A percentile compares a stretch with the other conserved stretches of the same genome.
Evolutionary conservation across 495 filamentous ascomycete genomes (phyloP).

Genomic region (Tuber brumale): DNA sequence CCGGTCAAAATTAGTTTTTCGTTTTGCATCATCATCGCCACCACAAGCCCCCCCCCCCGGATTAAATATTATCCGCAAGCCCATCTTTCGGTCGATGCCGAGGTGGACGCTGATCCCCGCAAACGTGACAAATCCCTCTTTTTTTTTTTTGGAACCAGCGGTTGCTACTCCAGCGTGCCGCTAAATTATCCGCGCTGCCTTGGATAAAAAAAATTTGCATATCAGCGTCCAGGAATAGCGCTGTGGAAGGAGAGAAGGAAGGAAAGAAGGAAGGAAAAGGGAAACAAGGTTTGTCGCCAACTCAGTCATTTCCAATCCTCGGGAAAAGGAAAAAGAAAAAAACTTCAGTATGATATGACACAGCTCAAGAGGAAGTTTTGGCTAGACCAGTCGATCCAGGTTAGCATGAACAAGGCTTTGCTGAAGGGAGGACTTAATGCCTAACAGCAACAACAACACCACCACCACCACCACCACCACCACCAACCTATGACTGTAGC

Average conservation of each 20-base stretch:
- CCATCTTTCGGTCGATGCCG: neutral
- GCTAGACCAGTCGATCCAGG: neutral
- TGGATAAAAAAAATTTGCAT: neutral
- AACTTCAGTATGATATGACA: neutral
- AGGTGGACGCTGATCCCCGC: neutral
- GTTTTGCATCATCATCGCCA: neutral
- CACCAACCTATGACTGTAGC: neutral
- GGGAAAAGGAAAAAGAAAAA: neutral
- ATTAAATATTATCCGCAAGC: constrained; percentile 1
- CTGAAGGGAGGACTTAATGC: neutral
- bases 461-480: neutral
- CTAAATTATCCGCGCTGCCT: neutral
- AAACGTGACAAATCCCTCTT: neutral
- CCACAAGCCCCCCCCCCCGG: neutral
- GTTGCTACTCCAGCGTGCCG: neutral
- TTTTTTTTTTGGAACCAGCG: neutral
- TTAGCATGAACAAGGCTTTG: neutral
- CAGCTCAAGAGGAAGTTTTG: neutral
- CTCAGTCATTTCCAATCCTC: neutral
- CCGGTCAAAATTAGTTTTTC: neutral
- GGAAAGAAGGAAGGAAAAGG: neutral
- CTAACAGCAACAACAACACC: neutral
- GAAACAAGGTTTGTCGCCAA: constrained; percentile 5
- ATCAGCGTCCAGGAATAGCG: neutral
- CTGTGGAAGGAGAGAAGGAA: neutral